Evolutionary conservation across 2,329 filamentous ascomycete species (phyloP), one percentile per base, ranked within the genome.

Genomic region (Stachybotrys chartarum): DNA sequence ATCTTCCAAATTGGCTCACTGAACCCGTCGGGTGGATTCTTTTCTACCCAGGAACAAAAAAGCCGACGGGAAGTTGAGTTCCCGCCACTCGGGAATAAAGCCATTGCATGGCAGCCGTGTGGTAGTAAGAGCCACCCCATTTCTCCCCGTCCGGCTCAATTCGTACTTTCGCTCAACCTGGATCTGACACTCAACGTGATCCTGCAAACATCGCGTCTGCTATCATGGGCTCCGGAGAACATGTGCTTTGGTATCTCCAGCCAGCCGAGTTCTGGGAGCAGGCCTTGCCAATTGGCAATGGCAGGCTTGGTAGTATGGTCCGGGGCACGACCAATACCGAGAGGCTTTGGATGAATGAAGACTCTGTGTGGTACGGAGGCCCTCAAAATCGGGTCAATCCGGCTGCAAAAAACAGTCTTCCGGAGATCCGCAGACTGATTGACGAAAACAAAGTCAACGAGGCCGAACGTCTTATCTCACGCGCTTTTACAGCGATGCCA

Each of bases 211-310:
- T 12, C 35, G 12, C 35, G 12, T 12, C 35, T 12, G 35, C 12
- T 12, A 39, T 39, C 35, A 49, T 49, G 47, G 47, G 30, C 47
- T 49, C 47, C n/a, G 47, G 30, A 51, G 44, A 53, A 17, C 51
- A 52, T 39, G 24, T 39, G 44, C 30, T 54, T 11, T 53, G 39
- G 44, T 57, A 57, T 31, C n/a, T 42, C 30, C 18, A 47, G 51
- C 64, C 65, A 55, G 65, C 65, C 54, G 57, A 56, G 6, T 55
- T 59, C 16, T 68, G 64, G 63, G 49, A 60, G 42, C 59, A 67
- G 53, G 74, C 77, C 14, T 65, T 79, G 0, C 77, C 78, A 1
- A 70, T 80, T 54, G 77, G 78, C 3, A 80, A 80, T 59, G 77
- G 78, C 11, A 70, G 77, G 17, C 55, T 71, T 1, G 69, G 66